Percentiles rank a stretch among this genome's conserved stretches.
phyloP scores from a whole-genome alignment of 1,284 basidiomycete genomes.

The Microbotryomycetes sp. region DNA sequence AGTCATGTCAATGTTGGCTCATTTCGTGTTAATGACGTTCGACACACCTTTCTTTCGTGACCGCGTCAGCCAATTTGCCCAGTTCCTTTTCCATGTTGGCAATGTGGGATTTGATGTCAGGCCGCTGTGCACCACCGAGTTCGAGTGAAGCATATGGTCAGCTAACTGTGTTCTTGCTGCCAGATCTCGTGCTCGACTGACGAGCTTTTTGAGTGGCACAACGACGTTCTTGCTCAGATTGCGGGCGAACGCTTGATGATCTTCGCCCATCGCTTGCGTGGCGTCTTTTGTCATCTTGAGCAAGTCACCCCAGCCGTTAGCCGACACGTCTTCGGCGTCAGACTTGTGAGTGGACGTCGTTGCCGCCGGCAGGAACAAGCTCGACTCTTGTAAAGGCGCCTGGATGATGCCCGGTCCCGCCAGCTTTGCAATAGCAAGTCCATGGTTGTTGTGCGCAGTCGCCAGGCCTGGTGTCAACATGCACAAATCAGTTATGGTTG shows the following conservation, averaged over 20 bases:
- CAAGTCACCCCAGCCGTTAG: conserved; percentile 22
- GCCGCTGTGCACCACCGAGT: too few species aligned
- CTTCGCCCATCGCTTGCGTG: conserved; percentile 6
- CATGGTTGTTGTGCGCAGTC: conserved; percentile 14
- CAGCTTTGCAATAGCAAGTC: conserved; percentile 11
- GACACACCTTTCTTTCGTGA: conserved; percentile 16
- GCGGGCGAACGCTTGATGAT: conserved; percentile 13
- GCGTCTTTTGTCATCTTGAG: conserved; percentile 11
- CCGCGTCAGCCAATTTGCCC: conserved; percentile 12
- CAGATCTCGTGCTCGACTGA: not conserved
- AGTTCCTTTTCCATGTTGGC: conserved; percentile 23
- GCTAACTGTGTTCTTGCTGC: not conserved
- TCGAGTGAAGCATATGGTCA: too few species aligned
- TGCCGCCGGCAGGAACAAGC: conserved; percentile 18
- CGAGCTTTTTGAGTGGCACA: conserved; percentile 20
- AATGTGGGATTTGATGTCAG: conserved; percentile 20
- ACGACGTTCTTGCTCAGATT: conserved; percentile 24
- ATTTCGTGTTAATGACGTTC: too few species aligned
- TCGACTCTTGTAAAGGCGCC: conserved; percentile 18
- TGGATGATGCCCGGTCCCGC: conserved; percentile 2
- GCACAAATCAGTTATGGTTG: not conserved
- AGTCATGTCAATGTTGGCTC: too few species aligned
- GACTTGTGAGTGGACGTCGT: not conserved
- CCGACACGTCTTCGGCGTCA: not conserved
- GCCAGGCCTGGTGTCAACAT: conserved; percentile 5